These are phyloP conservation scores for Smittium mucronatum DNA, from an alignment of 371 early-diverging fungal genomes.

Conservation along the genomic window DNA sequence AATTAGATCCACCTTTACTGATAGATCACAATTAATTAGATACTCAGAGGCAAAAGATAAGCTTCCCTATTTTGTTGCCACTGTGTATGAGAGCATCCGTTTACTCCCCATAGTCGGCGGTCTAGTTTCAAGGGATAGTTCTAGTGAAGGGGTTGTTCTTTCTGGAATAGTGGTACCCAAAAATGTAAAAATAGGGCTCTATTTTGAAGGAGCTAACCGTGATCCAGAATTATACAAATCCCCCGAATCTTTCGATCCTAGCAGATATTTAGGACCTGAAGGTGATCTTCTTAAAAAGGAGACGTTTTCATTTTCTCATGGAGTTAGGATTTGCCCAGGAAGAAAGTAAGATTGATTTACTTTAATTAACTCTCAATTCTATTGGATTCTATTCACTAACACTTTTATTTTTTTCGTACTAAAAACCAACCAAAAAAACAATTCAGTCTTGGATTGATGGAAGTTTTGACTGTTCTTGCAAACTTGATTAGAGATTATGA, in stretches of 20 bases:
- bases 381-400: too few relatives aligned
- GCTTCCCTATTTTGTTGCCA: slow-evolving; percentile 23
- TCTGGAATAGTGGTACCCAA: slow-evolving; percentile 17
- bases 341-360: slow-evolving; percentile 8
- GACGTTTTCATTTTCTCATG: slow-evolving; percentile 25
- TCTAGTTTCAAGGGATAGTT: slow-evolving; percentile 19
- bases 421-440: neutral
- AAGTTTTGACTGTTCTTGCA: slow-evolving; percentile 23
- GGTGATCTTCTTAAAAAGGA: slow-evolving; percentile 12
- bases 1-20: slow-evolving; percentile 16
- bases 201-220: slow-evolving; percentile 16
- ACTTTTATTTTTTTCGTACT: too few relatives aligned
- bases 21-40: slow-evolving; percentile 9
- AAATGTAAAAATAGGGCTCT: slow-evolving; percentile 16
- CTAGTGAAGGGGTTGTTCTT: slow-evolving; percentile 20
- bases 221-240: slow-evolving; percentile 8
- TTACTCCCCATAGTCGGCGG: slow-evolving; percentile 14
- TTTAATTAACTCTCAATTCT: too few relatives aligned
- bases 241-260: slow-evolving; percentile 19
- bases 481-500: slow-evolving; percentile 22
- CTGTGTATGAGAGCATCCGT: slow-evolving; percentile 21
- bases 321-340: slow-evolving; percentile 29
- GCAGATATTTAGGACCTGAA: slow-evolving; percentile 19
- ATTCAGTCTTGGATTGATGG: slow-evolving; percentile 2
- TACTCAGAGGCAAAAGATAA: slow-evolving; percentile 11